phyloP scores from a whole-genome alignment of 768 basidiomycete species.

The Bullera alba region DNA sequence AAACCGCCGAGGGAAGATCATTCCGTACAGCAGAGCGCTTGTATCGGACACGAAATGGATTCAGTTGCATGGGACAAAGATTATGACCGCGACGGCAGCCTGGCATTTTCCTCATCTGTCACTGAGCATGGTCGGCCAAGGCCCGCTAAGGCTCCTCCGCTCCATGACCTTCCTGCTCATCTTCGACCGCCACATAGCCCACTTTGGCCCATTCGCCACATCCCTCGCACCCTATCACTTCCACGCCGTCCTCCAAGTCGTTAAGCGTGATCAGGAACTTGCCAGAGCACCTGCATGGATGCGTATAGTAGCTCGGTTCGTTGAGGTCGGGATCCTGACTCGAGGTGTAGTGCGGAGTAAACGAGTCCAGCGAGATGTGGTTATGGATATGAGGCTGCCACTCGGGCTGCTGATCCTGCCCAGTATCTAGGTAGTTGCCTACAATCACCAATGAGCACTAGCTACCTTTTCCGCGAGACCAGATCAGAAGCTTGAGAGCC shows the following conservation, averaged over 20 bases:
- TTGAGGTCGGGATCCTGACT: slow-evolving; percentile 9
- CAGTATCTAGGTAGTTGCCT: neutral
- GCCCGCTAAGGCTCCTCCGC: too few species aligned
- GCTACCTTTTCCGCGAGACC: neutral
- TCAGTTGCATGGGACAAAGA: too few species aligned
- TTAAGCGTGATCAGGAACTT: slow-evolving; percentile 37
- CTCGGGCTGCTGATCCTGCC: neutral
- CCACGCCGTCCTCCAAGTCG: slow-evolving; percentile 46
- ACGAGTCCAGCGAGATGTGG: slow-evolving; percentile 16
- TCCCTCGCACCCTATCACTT: slow-evolving; percentile 46
- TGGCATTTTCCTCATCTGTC: too few species aligned
- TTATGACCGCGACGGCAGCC: too few species aligned
- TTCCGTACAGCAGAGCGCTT: too few species aligned
- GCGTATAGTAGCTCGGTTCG: slow-evolving; percentile 40
- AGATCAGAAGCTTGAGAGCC: neutral
- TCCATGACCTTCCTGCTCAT: neutral
- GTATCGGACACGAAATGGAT: too few species aligned
- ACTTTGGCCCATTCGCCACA: slow-evolving; percentile 48
- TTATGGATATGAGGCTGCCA: slow-evolving; percentile 8
- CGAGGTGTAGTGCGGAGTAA: slow-evolving; percentile 15
- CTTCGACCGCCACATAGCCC: slow-evolving; percentile 46
- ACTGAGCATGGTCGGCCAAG: too few species aligned
- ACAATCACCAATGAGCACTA: neutral
- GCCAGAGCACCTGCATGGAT: slow-evolving; percentile 46
- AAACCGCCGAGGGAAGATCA: too few species aligned